Evolutionary conservation across 139 green algal genomes (phyloP).

Genomic region (Tetraselmis chui): DNA sequence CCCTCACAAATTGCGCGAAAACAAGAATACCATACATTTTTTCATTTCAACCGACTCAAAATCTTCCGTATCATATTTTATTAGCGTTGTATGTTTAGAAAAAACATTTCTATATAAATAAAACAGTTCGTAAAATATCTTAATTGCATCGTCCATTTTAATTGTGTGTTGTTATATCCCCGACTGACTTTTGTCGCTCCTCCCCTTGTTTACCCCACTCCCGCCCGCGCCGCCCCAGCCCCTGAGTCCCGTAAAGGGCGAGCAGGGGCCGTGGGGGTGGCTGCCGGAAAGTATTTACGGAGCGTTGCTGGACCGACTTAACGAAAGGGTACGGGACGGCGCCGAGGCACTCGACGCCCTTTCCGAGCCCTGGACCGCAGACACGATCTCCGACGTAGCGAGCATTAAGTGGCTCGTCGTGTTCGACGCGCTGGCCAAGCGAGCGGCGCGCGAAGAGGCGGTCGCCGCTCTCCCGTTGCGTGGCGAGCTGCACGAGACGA

Average conservation of each 20-base stretch:
- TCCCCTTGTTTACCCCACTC: neutral
- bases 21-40: too few relatives aligned
- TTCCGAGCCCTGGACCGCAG: neutral
- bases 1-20: too few relatives aligned
- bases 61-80: too few relatives aligned
- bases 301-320: neutral
- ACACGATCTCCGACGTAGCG: neutral
- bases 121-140: too few relatives aligned
- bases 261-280: neutral
- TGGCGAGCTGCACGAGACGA: neutral
- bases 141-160: too few relatives aligned
- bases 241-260: neutral
- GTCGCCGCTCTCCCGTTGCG: neutral
- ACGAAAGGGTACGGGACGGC: neutral
- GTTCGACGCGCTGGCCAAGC: neutral
- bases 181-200: too few relatives aligned
- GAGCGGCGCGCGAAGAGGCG: neutral
- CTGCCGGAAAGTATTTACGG: neutral
- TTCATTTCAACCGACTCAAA: too few relatives aligned
- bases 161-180: too few relatives aligned
- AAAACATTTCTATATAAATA: too few relatives aligned
- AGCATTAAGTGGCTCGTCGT: neutral
- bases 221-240: neutral
- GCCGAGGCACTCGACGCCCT: neutral
- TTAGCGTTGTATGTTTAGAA: too few relatives aligned